Conservation (phyloP, 176 grass and related monocot species). For the Saccharum officinarum region DNA sequence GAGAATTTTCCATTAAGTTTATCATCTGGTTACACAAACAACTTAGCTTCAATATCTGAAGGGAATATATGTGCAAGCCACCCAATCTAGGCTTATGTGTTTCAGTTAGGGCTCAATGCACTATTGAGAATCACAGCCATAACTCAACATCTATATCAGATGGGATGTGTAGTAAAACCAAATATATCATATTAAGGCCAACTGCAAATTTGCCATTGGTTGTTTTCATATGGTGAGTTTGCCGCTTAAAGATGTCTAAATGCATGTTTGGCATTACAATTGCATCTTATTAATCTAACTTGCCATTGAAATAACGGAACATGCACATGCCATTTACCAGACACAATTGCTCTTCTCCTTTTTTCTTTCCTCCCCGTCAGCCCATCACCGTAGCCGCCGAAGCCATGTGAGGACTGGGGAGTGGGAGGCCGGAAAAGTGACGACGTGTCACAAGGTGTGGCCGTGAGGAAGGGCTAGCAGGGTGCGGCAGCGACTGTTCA, state of each 20-base stretch:
- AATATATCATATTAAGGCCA: neutral
- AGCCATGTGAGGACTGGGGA: neutral
- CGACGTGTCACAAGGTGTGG: neutral
- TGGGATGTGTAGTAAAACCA: neutral
- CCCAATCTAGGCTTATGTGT: neutral
- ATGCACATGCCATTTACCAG: neutral
- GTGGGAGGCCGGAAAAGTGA: neutral
- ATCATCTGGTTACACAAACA: neutral
- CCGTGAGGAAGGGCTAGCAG: neutral
- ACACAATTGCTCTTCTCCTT: neutral
- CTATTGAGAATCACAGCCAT: neutral
- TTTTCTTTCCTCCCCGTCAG: neutral
- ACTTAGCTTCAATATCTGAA: conserved; percentile 8
- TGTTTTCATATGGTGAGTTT: neutral
- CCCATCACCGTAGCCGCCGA: neutral
- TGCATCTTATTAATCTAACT: neutral
- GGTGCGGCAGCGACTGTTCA: neutral
- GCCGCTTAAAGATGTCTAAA: neutral
- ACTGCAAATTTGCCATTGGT: neutral
- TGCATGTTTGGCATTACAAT: neutral
- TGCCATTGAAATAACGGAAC: neutral
- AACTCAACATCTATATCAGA: neutral
- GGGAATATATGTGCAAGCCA: neutral
- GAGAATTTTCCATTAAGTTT: conserved; percentile 5
- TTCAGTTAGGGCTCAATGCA: neutral